phyloP scores from a whole-genome alignment of 768 basidiomycete genomes.

The Saitozyma podzolica region DNA sequence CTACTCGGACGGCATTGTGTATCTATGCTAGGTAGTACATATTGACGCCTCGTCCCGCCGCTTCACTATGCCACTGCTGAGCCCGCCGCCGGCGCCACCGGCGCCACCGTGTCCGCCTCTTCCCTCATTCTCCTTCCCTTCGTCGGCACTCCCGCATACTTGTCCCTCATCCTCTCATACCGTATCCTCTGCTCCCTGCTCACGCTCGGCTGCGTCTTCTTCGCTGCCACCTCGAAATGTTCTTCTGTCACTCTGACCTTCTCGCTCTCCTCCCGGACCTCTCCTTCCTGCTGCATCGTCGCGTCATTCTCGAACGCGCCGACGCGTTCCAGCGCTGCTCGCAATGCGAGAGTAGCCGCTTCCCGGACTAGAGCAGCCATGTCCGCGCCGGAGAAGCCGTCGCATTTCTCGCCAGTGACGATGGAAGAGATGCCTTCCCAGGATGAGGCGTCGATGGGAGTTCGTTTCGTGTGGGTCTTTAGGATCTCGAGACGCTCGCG shows the following conservation, averaged over 20 bases:
- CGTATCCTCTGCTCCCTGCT: constrained; percentile 72
- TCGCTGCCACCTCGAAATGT: constrained; percentile 74
- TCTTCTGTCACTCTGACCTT: constrained; percentile 57
- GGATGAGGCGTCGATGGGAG: constrained; percentile 62
- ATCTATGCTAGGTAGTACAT: no score
- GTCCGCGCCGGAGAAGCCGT: constrained; percentile 91
- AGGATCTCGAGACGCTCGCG: constrained; percentile 81
- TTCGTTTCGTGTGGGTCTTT: constrained; percentile 66
- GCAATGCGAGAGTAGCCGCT: constrained; percentile 81
- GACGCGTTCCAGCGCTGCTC: constrained; percentile 59
- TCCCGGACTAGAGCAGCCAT: constrained; percentile 83
- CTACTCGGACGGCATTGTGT: no score
- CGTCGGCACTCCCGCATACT: constrained; percentile 71
- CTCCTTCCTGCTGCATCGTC: constrained; percentile 25
- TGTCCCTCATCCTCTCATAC: constrained; percentile 76
- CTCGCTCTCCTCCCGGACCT: constrained; percentile 8
- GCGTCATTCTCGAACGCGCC: constrained; percentile 66
- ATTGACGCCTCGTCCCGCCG: no score
- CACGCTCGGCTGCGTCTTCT: constrained; percentile 85
- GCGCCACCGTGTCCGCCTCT: constrained; percentile 14
- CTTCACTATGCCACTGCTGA: no score
- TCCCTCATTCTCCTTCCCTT: constrained; percentile 44
- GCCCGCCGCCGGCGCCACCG: no score
- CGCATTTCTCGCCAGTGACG: constrained; percentile 63
- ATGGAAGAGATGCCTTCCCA: constrained; percentile 56